Base-by-base conservation (phyloP, 2,329 filamentous ascomycete species). In the Colletotrichum lindemuthianum region DNA sequence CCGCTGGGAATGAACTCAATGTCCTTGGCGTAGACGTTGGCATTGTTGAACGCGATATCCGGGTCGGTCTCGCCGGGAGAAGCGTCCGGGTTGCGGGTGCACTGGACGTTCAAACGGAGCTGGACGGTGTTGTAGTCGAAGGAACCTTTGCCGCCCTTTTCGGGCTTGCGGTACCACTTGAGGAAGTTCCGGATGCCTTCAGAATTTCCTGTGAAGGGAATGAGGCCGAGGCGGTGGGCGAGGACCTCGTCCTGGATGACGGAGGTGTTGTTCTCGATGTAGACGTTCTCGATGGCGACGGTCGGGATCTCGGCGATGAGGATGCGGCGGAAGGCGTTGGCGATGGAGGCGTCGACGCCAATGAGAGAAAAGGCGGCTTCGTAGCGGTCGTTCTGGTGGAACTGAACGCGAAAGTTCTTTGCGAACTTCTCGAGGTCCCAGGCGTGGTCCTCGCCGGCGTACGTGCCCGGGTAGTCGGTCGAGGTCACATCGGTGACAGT, bases 161-260 rank as follows among this genome's bases (percentile, higher is more conserved):
- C 79, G 10, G 90, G 87, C 78, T 92, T 93, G 77, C 88, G 88
- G 78, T 88, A 93, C 89, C 92, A 96, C 75, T 89, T 89, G 80
- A 98, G 84, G 82, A 89, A 94, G 71, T 90, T 87, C 63, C 82
- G 82, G 59, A 99, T 83, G 55, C 92, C 94, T 59, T 91, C 85
- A 69, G 89, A 87, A 66, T 88, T 87, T 69, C 92, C 96, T 69
- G 90, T 91, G 70, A 99, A 90, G 15, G 96, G 96, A 59, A 99
- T 91, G 49, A 99, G 87, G 64, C 96, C 96, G 37, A 99, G 84
- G 48, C 96, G 87, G 76, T 96, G 92, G 13, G 94, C 90, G 55
- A 99, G 89, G 5, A 99, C 95, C 82, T 99, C 96, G 75, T 99
- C 96, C 77, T 98, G 95, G 73, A 99, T 96, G 40, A 99, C 93